Base-by-base conservation (phyloP, 2,329 filamentous ascomycete species). In the Pestalotiopsis sp. region DNA sequence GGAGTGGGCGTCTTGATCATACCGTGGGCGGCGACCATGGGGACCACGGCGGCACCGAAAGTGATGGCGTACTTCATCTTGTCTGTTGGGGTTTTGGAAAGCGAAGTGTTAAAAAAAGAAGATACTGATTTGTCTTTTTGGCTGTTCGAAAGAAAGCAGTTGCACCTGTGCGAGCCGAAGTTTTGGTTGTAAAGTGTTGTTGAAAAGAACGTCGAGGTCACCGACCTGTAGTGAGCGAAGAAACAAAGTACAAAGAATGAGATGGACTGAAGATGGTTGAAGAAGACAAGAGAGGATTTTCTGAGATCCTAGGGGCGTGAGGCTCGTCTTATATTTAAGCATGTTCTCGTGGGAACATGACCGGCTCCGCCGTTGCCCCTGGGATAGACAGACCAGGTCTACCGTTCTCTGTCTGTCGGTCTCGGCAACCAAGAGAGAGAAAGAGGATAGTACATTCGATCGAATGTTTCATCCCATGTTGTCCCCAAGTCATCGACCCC, bases 21-120 rank as follows among this genome's bases (percentile, higher is more conserved):
- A 72, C 87, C 87, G 78, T 89, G 87, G 73, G 80, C 86, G 65
- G 83, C 79, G 72, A 84, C 86, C 72, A 80, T 78, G 70, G 83
- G 70, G 68, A 71, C 66, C 67, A 74, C 60, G 59, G 65, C 17
- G 58, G 60, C 38, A 61, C 64, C 39, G 66, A 69, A 52, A 31
- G 64, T 61, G 59, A 70, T 59, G n/a, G 66, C 61, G 66, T 68
- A 71, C 70, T 74, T 70, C 71, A 74, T 74, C 49, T 68, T 71
- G 66, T 25, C 59, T 17, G 31, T 62, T 36, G 59, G 59, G 12
- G 36, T 41, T 36, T 41, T 11, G 49, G 38, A 27, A 14, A 41
- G 52, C n/a, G 41, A 27, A 31, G 14, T 12, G 6, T 60, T 60
- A n/a, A 13, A n/a, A 27, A 25, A 36, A 17, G 13, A 52, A 45